Evolutionary conservation across 768 basidiomycete species (phyloP), one percentile per base, ranked within the genome.

Genomic region (Hydnomerulius pinastri): DNA sequence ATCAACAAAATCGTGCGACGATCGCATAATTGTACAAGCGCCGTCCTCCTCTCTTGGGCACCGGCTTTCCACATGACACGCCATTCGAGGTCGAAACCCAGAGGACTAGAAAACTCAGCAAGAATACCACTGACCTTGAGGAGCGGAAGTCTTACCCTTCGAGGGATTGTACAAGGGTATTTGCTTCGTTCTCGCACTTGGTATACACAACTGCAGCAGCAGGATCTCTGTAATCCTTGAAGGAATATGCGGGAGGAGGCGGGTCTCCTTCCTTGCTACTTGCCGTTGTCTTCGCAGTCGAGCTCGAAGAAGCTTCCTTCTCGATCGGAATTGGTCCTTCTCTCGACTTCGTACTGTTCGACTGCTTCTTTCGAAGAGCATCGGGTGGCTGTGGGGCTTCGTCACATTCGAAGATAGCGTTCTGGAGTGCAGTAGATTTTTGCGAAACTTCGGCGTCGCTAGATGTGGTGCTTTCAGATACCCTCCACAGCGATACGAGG

Each of bases 51-150:
- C 46, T 71, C 70, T 28, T 60, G 51, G 6, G 65, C 62, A 27
- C 66, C 60, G 4, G 60, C 62, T n/a, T 63, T 55, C 45, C 65
- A 70, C 38, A 59, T 57, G 17, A 76, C 68, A 13, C 68, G 63
- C 79, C 79, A 80, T 56, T 80, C 79, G 35, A 80, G 65, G 61
- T 80, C 79, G 24, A 80, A 77, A 6, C 80, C 79, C 9, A 80
- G 37, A 8, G 79, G 73, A 2, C 77, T 79, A 36, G 20, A 27
- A 7, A 35, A 13, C 10, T 54, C 37, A 49, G 43, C 28, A 3
- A 11, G 13, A 17, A 25, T 4, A 6, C 12, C 25, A 23, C 4
- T 30, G 7, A 6, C 9, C 4, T 21, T 23, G 7, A 2, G 17
- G 4, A n/a, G 24, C 33, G 13, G 10, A 28, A 15, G 12, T 30